Evolutionary conservation across 805 yeast genomes (phyloP), one percentile per base, ranked within the genome.

Genomic region (Zygosaccharomyces kombuchaensis): DNA sequence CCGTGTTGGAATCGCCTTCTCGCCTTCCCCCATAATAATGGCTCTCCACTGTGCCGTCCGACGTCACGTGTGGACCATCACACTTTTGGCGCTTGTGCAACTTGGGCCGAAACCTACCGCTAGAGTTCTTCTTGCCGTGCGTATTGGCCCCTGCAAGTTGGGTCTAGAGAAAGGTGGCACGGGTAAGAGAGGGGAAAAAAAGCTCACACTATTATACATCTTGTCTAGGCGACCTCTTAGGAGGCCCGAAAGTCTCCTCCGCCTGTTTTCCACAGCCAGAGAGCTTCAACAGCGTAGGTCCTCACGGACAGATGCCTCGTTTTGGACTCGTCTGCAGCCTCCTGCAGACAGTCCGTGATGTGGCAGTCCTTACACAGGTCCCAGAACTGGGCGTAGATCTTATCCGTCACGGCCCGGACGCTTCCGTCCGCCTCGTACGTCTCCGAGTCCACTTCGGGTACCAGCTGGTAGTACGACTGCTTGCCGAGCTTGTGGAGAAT

Each of bases 211-310:
- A 31, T n/a, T n/a, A n/a, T n/a, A n/a, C n/a, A n/a, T n/a, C n/a
- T n/a, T n/a, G n/a, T n/a, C n/a, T n/a, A n/a, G n/a, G n/a, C n/a
- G n/a, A n/a, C n/a, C n/a, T n/a, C n/a, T n/a, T n/a, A n/a, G n/a
- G n/a, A n/a, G n/a, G 37, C 46, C 42, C 60, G 52, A 36, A 53
- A 57, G 50, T 67, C 72, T 23, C 74, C 74, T 22, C 74, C 75
- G 35, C 74, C 75, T 48, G 67, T 67, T 54, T 75, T 82, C 93
- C 95, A 87, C 43, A 90, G 67, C 96, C 96, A 90, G 29, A 90
- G 71, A 0, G 96, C 95, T 54, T 90, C 97, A 25, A 84, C 73
- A 1, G 96, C 95, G 62, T 88, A 87, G 54, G 78, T 85, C 55
- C 86, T 72, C 1, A 89, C 89, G 29, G 90, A 83, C 25, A 90